Conservation (phyloP, 2,329 filamentous ascomycete genomes). For the Colletotrichum falcatum region DNA sequence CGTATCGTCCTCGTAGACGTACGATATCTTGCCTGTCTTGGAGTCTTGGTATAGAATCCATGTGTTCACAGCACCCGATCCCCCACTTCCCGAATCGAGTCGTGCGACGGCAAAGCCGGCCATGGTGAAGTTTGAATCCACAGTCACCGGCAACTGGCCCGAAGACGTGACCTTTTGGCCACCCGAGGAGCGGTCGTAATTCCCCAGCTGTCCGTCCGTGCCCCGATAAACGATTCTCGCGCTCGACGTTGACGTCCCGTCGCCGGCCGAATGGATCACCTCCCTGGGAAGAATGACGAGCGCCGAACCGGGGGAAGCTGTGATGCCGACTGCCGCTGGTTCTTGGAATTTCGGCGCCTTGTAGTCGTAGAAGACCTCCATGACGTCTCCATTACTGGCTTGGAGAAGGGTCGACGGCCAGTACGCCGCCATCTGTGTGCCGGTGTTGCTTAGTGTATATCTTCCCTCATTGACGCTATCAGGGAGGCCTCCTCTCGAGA, state of each 20-base stretch:
- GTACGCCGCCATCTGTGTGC: slow-evolving; percentile 27
- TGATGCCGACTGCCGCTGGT: slow-evolving; percentile 11
- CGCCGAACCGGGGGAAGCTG: slow-evolving; percentile 18
- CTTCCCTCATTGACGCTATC: slow-evolving; percentile 7
- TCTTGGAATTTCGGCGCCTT: slow-evolving; percentile 15
- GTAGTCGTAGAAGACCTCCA: slow-evolving; percentile 25
- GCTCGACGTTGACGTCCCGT: slow-evolving; percentile 12
- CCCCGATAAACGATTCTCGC: slow-evolving; percentile 32
- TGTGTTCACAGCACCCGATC: slow-evolving; percentile 40
- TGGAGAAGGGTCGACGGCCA: slow-evolving; percentile 32
- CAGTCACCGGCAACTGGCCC: slow-evolving; percentile 17
- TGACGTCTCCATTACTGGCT: slow-evolving; percentile 16
- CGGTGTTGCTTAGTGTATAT: not conserved
- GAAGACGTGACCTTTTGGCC: slow-evolving; percentile 18
- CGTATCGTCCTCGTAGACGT: slow-evolving; percentile 40
- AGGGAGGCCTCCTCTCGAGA: slow-evolving; percentile 14
- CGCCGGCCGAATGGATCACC: slow-evolving; percentile 16
- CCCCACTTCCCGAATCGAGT: slow-evolving; percentile 18
- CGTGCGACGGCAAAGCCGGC: slow-evolving; percentile 42
- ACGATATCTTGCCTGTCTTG: slow-evolving; percentile 39
- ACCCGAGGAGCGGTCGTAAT: slow-evolving; percentile 29
- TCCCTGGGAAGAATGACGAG: slow-evolving; percentile 29
- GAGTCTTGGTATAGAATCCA: slow-evolving; percentile 45
- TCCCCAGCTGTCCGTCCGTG: slow-evolving; percentile 17
- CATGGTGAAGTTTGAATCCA: slow-evolving; percentile 42